phyloP scores from a whole-genome alignment of 1,284 basidiomycete genomes.

The Psilocybe mexicana region DNA sequence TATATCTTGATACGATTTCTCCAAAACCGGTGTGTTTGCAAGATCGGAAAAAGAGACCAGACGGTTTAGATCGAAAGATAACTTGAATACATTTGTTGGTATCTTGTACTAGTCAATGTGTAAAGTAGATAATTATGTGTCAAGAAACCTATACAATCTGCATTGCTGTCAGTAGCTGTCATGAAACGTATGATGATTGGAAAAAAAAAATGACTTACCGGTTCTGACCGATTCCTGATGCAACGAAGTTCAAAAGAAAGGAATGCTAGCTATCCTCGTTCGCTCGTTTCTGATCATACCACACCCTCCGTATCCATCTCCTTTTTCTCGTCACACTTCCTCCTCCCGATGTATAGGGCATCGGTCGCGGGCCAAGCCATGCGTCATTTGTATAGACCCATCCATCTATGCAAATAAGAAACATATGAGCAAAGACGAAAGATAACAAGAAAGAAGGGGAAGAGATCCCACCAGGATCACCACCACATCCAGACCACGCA shows the following conservation, averaged over 20 bases:
- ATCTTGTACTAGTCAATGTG: too few species aligned
- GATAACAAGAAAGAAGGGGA: conserved; percentile 1
- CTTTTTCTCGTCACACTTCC: conserved; percentile 62
- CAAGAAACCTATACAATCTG: too few species aligned
- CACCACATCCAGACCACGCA: conserved; percentile 50
- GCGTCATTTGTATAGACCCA: conserved; percentile 79
- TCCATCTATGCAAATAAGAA: conserved; percentile 45
- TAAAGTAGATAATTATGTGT: too few species aligned
- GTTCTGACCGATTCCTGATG: too few species aligned
- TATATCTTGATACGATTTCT: too few species aligned
- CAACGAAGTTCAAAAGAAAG: not conserved
- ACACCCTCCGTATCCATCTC: conserved; percentile 67
- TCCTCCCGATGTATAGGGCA: conserved; percentile 39
- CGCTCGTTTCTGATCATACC: conserved; percentile 37
- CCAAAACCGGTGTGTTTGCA: too few species aligned
- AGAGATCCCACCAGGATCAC: conserved; percentile 45
- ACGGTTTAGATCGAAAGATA: too few species aligned
- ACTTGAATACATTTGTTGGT: too few species aligned
- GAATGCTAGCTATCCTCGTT: conserved; percentile 12
- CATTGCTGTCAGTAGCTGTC: too few species aligned
- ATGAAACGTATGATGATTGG: too few species aligned
- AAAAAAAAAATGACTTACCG: too few species aligned
- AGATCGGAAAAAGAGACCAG: too few species aligned
- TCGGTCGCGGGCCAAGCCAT: conserved; percentile 56
- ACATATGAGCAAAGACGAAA: not conserved